phyloP scores from a whole-genome alignment of 139 green algal genomes.

The Picochlorum sp. region DNA sequence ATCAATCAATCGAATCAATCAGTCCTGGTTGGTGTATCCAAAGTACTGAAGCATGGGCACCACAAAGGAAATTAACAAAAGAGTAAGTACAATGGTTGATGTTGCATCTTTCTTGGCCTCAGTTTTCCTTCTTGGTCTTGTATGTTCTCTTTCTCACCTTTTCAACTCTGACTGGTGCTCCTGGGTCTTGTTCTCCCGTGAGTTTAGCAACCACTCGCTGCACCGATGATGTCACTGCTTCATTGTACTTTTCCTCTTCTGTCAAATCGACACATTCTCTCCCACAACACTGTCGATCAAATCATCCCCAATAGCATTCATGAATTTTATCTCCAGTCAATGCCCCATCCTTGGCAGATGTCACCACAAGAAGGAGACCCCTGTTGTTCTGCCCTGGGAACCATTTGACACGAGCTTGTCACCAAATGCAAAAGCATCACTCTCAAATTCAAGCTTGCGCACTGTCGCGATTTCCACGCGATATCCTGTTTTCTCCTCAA shows the following conservation, averaged over 20 bases:
- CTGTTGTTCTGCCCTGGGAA: slow-evolving; percentile 78
- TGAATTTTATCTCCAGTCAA: slow-evolving; percentile 83
- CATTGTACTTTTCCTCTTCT: slow-evolving; percentile 52
- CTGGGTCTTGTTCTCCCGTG: slow-evolving; percentile 52
- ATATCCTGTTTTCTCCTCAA: slow-evolving; percentile 80
- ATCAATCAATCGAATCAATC: not conserved
- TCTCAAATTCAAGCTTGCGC: slow-evolving; percentile 91
- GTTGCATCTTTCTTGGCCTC: slow-evolving; percentile 68
- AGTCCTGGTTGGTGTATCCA: slow-evolving; percentile 39
- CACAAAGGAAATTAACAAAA: slow-evolving; percentile 85
- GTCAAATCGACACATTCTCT: slow-evolving; percentile 94
- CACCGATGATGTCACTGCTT: slow-evolving; percentile 56
- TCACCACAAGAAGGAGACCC: slow-evolving; percentile 89
- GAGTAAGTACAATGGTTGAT: slow-evolving; percentile 70
- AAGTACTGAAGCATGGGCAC: slow-evolving; percentile 93
- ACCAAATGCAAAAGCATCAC: slow-evolving; percentile 86
- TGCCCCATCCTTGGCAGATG: slow-evolving; percentile 87
- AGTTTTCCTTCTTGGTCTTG: slow-evolving; percentile 83
- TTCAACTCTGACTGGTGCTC: slow-evolving; percentile 39
- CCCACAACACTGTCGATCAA: slow-evolving; percentile 82
- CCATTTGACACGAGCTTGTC: slow-evolving; percentile 83
- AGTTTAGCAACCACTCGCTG: slow-evolving; percentile 79
- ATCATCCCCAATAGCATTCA: slow-evolving; percentile 77
- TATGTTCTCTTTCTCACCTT: slow-evolving; percentile 60
- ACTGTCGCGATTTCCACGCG: slow-evolving; percentile 83